Conservation (phyloP, 192 early-diverging fungal genomes). For the Pilobolus umbonatus region DNA sequence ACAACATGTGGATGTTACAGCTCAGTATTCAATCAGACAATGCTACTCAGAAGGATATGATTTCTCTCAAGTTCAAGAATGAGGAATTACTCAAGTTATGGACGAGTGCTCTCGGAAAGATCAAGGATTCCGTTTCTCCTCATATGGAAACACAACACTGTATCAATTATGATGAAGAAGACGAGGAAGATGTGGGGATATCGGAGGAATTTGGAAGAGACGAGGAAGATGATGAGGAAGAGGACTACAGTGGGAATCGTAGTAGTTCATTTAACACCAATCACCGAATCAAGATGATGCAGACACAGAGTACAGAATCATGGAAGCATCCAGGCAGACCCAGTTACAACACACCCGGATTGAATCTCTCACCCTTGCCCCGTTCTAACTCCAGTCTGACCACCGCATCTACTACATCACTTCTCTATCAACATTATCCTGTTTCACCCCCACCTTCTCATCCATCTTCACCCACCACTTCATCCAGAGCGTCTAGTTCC, state of each 20-base stretch:
- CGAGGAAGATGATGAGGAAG: conserved; percentile 20
- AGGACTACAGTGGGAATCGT: conserved; percentile 9
- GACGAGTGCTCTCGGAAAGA: conserved; percentile 69
- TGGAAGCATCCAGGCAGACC: conserved; percentile 5
- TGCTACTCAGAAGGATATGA: conserved; percentile 17
- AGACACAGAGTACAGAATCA: neutral
- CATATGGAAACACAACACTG: neutral
- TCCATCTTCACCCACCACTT: conserved; percentile 33
- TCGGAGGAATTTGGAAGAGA: conserved; percentile 14
- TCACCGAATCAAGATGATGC: neutral
- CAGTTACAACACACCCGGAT: conserved; percentile 20
- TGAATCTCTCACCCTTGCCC: conserved; percentile 31
- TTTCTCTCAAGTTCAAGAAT: conserved; percentile 81
- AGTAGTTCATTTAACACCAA: conserved; percentile 9
- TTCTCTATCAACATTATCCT: conserved; percentile 2
- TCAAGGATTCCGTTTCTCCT: conserved; percentile 44
- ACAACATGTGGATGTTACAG: conserved; percentile 58
- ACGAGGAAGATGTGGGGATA: conserved; percentile 29
- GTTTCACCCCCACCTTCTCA: conserved; percentile 20
- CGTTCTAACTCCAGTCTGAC: conserved; percentile 9
- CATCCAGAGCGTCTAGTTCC: conserved; percentile 20
- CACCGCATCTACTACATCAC: neutral
- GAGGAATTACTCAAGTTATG: conserved; percentile 86
- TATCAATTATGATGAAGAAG: conserved; percentile 18
- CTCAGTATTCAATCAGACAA: conserved; percentile 58